Base-by-base conservation (phyloP, 2,329 filamentous ascomycete species). In the Dothideomycetidae sp. region DNA sequence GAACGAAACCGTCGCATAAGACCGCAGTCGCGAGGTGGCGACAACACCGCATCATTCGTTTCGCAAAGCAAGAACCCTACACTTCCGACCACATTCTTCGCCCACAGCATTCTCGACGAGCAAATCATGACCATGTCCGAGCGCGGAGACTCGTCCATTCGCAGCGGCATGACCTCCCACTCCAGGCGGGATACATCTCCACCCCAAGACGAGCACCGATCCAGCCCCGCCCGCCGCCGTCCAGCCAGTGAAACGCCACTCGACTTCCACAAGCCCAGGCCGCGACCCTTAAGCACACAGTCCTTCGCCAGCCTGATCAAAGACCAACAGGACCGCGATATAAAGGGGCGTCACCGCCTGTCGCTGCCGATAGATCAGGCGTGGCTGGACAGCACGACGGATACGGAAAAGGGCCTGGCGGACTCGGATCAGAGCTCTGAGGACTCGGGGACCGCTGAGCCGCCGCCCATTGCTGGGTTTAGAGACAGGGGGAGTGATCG, bases 1-100 rank as follows among this genome's bases (percentile, higher is more conserved):
- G 51, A 37, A 52, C 48, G 40, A 45, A 50, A 14, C 45, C 51
- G 1, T 42, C 39, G 10, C 47, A 48, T 44, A 48, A 29, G 42
- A 35, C 39, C 21, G 36, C 21, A 39, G 19, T 32, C 33, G 2
- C 29, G 23, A 3, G 23, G 31, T 23, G 29, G 19, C 5, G 29
- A 35, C 10, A 19, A 18, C n/a, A 40, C 35, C 36, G 17, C 29
- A 18, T 13, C 30, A 23, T 13, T 16, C 13, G 17, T 40, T 16
- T 29, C 41, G 5, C 30, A 33, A 10, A 19, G 29, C 36, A 12
- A 13, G 10, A 38, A 38, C 26, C 36, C 36, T 2, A 13, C 28
- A 3, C 19, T 29, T 12, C 36, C 36, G 9, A 13, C 29, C 23
- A 13, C 36, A 21, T 14, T 18, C 5, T 33, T 19, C 12, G 36